Evolutionary conservation across 2,329 filamentous ascomycete species (phyloP).

Genomic region (Paracoccidioides lutzii): DNA sequence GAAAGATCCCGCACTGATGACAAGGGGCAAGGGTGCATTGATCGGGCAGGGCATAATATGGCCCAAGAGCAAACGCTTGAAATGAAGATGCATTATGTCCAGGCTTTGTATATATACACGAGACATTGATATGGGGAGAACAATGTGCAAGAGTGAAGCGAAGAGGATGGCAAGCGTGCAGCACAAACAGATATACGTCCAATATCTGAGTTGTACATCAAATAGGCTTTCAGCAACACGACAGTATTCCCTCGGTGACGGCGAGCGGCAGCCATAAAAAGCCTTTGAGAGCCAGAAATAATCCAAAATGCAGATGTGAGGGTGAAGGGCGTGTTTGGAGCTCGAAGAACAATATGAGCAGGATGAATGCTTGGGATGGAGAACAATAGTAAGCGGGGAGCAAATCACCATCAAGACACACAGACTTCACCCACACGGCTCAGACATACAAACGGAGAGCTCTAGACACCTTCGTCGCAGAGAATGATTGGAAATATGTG

Average conservation of each 20-base stretch:
- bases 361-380: not conserved
- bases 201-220: not conserved
- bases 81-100: not conserved
- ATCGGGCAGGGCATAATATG: not conserved
- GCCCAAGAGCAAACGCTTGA: not conserved
- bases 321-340: not conserved
- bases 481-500: not conserved
- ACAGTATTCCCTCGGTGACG: not conserved
- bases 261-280: not conserved
- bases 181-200: not conserved
- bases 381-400: not conserved
- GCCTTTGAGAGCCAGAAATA: not conserved
- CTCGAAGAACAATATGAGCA: not conserved
- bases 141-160: conserved; percentile 1
- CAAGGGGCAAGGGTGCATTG: not conserved
- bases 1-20: not conserved
- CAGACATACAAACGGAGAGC: not conserved
- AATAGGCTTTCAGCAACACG: not conserved
- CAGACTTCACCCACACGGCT: not conserved
- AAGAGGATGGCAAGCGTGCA: not conserved
- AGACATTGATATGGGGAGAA: not conserved
- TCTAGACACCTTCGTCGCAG: not conserved
- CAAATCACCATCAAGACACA: not conserved
- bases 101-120: not conserved
- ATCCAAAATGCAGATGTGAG: not conserved